Evolutionary conservation across 2,329 filamentous ascomycete genomes (phyloP).

Genomic region (Helotiales sp.): DNA sequence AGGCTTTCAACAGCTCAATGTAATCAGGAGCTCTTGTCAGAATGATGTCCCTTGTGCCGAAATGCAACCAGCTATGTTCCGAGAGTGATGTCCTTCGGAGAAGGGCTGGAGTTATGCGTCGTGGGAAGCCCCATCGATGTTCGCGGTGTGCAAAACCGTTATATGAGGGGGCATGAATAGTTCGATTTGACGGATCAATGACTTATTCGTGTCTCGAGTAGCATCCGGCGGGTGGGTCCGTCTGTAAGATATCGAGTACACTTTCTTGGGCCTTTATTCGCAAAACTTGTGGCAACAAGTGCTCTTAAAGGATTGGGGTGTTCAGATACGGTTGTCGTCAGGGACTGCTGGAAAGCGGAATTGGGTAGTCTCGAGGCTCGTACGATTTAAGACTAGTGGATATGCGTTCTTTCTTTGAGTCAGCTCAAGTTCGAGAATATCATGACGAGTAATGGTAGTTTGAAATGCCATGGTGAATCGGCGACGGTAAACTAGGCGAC

Average conservation of each 20-base stretch:
- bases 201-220: not conserved
- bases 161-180: constrained; percentile 2
- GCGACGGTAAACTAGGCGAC: not conserved
- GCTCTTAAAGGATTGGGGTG: not conserved
- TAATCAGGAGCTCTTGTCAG: not conserved
- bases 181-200: not conserved
- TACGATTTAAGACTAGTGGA: not conserved
- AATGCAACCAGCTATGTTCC: not conserved
- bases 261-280: not conserved
- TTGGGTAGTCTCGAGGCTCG: not conserved
- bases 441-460: not conserved
- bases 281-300: not conserved
- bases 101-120: constrained; percentile 7
- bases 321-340: not conserved
- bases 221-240: not conserved
- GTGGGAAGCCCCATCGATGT: constrained; percentile 25
- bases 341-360: not conserved
- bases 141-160: constrained; percentile 3
- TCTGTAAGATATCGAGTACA: not conserved
- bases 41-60: not conserved
- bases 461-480: constrained; percentile 12
- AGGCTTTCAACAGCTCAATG: not conserved
- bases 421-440: constrained; percentile 4
- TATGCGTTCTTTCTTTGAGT: not conserved
- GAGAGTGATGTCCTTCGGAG: constrained; percentile 12